A percentile compares a stretch with the other conserved stretches of the same genome.
Evolutionary conservation across 352 stramenopile genomes (phyloP).

Genomic region (Phytophthora hibernalis): DNA sequence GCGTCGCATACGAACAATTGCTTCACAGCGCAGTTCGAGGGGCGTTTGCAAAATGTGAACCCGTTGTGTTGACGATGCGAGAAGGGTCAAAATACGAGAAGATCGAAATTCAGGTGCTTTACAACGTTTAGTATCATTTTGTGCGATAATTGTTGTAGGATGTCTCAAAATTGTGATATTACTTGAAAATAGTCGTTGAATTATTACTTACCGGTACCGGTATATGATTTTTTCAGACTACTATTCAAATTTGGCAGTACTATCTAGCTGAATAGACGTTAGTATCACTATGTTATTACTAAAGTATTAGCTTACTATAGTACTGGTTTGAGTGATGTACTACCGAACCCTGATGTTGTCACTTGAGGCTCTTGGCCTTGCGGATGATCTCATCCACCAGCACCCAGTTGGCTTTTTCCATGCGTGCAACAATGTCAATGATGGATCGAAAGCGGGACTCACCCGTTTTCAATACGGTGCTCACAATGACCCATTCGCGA

Average conservation of each 20-base stretch:
- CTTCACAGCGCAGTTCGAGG: conserved; percentile 25
- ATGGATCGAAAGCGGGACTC: conserved; percentile 79
- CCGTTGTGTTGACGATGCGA: conserved; percentile 29
- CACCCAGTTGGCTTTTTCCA: conserved; percentile 71
- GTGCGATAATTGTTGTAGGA: too few species aligned
- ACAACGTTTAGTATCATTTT: too few species aligned
- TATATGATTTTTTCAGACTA: too few species aligned
- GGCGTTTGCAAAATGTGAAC: conserved; percentile 18
- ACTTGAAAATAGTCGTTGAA: too few species aligned
- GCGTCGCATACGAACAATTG: conserved; percentile 19
- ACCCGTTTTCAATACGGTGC: conserved; percentile 60
- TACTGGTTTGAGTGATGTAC: too few species aligned
- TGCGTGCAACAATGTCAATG: conserved; percentile 68
- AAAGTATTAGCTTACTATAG: too few species aligned
- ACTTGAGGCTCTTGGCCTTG: conserved; percentile 73
- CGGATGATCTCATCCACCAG: conserved; percentile 73
- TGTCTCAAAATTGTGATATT: too few species aligned
- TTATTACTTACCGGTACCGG: too few species aligned
- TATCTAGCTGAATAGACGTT: too few species aligned
- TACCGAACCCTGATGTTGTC: conserved; percentile 1
- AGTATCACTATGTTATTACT: too few species aligned
- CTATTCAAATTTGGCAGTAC: too few species aligned
- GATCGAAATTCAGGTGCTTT: too few species aligned
- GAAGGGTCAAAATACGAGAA: conserved; percentile 23
- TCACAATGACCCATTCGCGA: conserved; percentile 78